Base-by-base conservation (phyloP, 2,329 filamentous ascomycete species). In the Kalmusia sp. region DNA sequence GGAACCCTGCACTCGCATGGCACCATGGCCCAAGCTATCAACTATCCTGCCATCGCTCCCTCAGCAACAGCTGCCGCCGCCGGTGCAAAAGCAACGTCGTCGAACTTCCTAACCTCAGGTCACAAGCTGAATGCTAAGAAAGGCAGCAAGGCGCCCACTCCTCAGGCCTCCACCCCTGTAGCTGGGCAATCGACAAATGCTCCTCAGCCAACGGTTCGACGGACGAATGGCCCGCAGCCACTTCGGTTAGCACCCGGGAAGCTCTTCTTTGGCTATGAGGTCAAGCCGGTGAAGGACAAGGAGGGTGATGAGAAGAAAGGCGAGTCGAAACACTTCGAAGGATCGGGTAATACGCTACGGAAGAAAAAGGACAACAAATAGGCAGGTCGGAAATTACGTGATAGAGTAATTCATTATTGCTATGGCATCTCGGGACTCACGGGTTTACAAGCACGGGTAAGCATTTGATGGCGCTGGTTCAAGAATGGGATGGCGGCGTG, bases 1-100 rank as follows among this genome's bases (percentile, higher is more conserved):
- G 91, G 93, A 4, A 77, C 89, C 14, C 75, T 97, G 21, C 92
- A 96, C 74, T 86, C 82, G 57, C 91, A 96, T 65, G 95, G 95
- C 9, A 93, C 88, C 55, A 99, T 99, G 95, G 93, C 95, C 0
- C 92, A 96, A 67, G 86, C 92, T n/a, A 98, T 99, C 80, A 97
- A 97, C 80, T 99, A 98, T 76, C 85, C 87, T 47, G 85, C 92
- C 27, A 96, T 99, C 62, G 91, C 92, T 0, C 93, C 95, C 1
- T 87, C 87, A 3, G 84, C 91, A 6, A 85, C 82, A 2, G 82
- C 87, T 12, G 87, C 86, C 12, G 85, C 84, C 5, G 80, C 81
- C 7, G 86, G 85, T 31, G 84, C 85, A 9, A 83, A 82, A 62
- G 84, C 85, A 4, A 81, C 83, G 2, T 84, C 88, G 0, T 93